A percentile compares a stretch with the other conserved stretches of the same genome.
Evolutionary conservation across 2,329 filamentous ascomycete genomes (phyloP).

Genomic region (Pseudogymnoascus sp.): DNA sequence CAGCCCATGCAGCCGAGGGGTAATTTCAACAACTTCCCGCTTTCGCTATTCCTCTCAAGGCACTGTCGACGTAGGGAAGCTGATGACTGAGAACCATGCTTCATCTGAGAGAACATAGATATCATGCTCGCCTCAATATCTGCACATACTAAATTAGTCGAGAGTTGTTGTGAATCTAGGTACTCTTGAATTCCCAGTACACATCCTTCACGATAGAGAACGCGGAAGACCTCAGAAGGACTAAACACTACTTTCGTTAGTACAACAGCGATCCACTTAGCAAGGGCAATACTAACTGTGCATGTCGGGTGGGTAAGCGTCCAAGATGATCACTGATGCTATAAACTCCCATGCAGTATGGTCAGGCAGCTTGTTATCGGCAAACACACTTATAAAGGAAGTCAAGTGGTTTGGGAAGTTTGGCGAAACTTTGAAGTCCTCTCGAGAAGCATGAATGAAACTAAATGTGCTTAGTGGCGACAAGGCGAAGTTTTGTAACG

Average conservation of each 20-base stretch:
- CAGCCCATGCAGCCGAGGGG: slow-evolving; percentile 12
- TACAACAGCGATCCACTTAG: not conserved
- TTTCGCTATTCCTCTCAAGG: slow-evolving; percentile 12
- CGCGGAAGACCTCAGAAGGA: slow-evolving; percentile 15
- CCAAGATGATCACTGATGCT: slow-evolving; percentile 18
- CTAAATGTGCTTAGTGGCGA: slow-evolving; percentile 14
- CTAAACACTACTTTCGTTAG: slow-evolving; percentile 13
- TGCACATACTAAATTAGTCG: slow-evolving; percentile 12
- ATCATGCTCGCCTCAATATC: slow-evolving; percentile 15
- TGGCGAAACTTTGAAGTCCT: slow-evolving; percentile 10
- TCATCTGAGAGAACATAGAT: slow-evolving; percentile 16
- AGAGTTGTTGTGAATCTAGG: slow-evolving; percentile 10
- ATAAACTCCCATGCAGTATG: slow-evolving; percentile 15
- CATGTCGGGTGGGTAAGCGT: slow-evolving; percentile 20
- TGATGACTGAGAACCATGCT: slow-evolving; percentile 11
- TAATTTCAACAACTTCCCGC: slow-evolving; percentile 12
- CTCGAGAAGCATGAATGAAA: slow-evolving; percentile 15
- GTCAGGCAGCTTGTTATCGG: slow-evolving; percentile 13
- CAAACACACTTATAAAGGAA: slow-evolving; percentile 12
- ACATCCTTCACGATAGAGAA: slow-evolving; percentile 14
- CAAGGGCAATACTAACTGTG: slow-evolving; percentile 16
- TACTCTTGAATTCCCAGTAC: slow-evolving; percentile 12
- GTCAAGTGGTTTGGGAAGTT: slow-evolving; percentile 15
- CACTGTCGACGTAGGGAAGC: slow-evolving; percentile 10
- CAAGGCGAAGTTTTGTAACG: slow-evolving; percentile 11